phyloP scores from a whole-genome alignment of 163 green algal genomes.

The Picocystis sp. region DNA sequence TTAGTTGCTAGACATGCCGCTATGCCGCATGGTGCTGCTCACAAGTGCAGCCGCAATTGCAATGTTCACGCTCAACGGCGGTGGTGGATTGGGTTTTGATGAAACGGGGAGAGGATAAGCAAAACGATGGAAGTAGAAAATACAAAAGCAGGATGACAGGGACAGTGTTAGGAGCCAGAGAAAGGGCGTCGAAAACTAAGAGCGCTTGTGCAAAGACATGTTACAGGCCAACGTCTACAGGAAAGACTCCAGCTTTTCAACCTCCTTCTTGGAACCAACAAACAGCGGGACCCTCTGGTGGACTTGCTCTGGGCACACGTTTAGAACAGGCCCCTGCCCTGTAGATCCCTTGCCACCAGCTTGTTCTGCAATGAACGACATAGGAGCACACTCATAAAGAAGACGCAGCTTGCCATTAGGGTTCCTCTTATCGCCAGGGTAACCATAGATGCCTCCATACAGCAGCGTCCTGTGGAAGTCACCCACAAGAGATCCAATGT shows the following conservation, averaged over 20 bases:
- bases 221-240: constrained; percentile 4
- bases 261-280: constrained; percentile 66
- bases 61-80: no score
- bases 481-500: constrained; percentile 93
- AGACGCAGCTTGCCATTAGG: constrained; percentile 91
- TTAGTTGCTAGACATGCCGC: no score
- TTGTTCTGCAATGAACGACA: constrained; percentile 90
- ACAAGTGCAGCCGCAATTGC: no score
- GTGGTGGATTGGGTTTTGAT: no score
- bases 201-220: no score
- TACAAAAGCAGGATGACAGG: no score
- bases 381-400: constrained; percentile 97
- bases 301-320: constrained; percentile 62
- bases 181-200: no score
- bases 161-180: no score
- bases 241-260: constrained; percentile 78
- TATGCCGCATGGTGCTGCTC: no score
- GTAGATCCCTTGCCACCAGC: constrained; percentile 76
- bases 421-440: constrained; percentile 85
- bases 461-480: constrained; percentile 98
- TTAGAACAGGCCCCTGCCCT: constrained; percentile 56
- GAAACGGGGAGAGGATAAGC: no score
- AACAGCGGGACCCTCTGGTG: constrained; percentile 94
- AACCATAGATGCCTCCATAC: constrained; percentile 95
- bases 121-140: no score